Conservation (phyloP, 805 yeast genomes). For the Groenewaldozyma salmanticensis region DNA sequence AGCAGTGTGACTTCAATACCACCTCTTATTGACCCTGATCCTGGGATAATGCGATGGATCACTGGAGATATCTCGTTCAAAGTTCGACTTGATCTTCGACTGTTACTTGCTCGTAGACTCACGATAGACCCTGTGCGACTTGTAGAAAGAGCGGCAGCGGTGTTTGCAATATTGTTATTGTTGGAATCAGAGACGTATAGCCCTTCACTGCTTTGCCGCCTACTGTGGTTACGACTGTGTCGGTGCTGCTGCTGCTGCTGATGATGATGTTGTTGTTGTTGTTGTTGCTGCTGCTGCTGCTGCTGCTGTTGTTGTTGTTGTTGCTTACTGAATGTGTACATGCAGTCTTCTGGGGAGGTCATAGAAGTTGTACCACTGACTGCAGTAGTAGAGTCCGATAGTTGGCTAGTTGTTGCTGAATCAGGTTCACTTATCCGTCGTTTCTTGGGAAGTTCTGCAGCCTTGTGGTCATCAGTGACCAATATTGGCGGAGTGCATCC, state of each 20-base stretch:
- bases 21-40: conserved; percentile 91
- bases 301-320: too few species aligned
- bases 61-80: conserved; percentile 34
- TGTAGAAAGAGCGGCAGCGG: neutral
- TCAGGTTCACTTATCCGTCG: conserved; percentile 9
- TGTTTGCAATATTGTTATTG: neutral
- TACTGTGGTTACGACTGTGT: neutral
- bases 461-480: conserved; percentile 92
- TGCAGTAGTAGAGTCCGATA: conserved; percentile 10
- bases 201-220: too few species aligned
- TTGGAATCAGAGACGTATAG: too few species aligned
- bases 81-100: conserved; percentile 17
- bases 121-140: too few species aligned
- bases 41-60: conserved; percentile 83
- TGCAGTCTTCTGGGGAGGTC: conserved; percentile 1
- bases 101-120: neutral
- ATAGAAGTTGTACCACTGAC: neutral
- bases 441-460: conserved; percentile 21
- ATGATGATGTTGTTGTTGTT: too few species aligned
- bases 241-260: too few species aligned
- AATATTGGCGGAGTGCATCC: conserved; percentile 64
- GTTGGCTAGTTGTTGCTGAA: neutral
- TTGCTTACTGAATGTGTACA: too few species aligned
- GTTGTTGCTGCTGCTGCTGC: too few species aligned
- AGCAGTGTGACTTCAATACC: conserved; percentile 90